These are phyloP conservation scores for Hypoxylon sp. DNA, from an alignment of 2,329 filamentous ascomycete species.

Conservation along the genomic window DNA sequence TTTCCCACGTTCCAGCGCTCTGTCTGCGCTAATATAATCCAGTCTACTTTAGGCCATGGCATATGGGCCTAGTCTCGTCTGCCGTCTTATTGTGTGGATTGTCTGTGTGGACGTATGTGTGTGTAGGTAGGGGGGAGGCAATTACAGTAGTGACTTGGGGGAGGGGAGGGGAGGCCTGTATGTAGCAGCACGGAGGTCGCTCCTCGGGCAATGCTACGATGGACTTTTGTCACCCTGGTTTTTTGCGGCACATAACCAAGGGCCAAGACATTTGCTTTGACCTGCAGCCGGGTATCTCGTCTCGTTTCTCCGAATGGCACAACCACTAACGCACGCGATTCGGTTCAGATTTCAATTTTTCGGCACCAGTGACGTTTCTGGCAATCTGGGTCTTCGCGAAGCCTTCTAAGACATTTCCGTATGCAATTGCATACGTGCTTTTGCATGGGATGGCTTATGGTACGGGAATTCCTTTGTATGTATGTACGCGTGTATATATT, in stretches of 20 bases:
- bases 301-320: slow-evolving; percentile 46
- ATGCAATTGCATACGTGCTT: slow-evolving; percentile 22
- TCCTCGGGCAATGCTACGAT: slow-evolving; percentile 43
- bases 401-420: slow-evolving; percentile 43
- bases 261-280: slow-evolving; percentile 40
- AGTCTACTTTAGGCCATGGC: slow-evolving; percentile 25
- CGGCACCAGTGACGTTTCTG: slow-evolving; percentile 37
- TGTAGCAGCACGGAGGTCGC: slow-evolving; percentile 24
- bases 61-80: slow-evolving; percentile 15
- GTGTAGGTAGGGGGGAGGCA: background rate
- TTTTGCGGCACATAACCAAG: slow-evolving; percentile 41
- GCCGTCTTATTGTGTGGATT: background rate
- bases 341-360: slow-evolving; percentile 44
- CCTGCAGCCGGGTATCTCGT: slow-evolving; percentile 47
- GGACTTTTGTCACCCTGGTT: slow-evolving; percentile 44
- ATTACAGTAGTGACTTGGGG: background rate
- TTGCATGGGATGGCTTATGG: slow-evolving; percentile 8
- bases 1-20: slow-evolving; percentile 29
- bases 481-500: slow-evolving; percentile 12
- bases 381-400: slow-evolving; percentile 43
- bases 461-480: slow-evolving; percentile 15
- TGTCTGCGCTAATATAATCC: slow-evolving; percentile 37
- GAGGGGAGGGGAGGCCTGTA: slow-evolving; percentile 6
- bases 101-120: slow-evolving; percentile 6
- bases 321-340: slow-evolving; percentile 38